Percentiles rank a stretch among this genome's conserved stretches.
Evolutionary conservation across 257 asterid genomes (phyloP).

Genomic region (Solanum pinnatisectum): DNA sequence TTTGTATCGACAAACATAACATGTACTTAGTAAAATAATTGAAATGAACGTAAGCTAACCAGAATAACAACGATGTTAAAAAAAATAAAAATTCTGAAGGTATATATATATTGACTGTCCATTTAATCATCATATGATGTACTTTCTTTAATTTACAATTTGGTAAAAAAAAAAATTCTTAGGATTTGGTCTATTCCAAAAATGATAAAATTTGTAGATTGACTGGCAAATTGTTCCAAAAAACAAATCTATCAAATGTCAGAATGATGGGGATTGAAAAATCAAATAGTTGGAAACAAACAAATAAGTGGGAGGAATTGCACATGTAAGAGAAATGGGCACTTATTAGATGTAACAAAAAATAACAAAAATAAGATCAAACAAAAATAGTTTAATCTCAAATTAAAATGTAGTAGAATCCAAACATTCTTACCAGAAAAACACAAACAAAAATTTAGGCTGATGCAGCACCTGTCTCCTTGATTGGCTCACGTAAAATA

Average conservation of each 20-base stretch:
- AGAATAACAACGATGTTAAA: background rate
- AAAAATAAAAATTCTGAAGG: background rate
- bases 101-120: background rate
- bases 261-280: background rate
- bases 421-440: background rate
- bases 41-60: background rate
- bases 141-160: background rate
- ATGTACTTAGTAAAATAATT: background rate
- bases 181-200: too few relatives aligned
- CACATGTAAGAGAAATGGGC: background rate
- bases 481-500: background rate
- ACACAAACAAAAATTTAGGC: background rate
- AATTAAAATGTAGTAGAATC: background rate
- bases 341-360: background rate
- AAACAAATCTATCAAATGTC: background rate
- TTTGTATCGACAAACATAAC: background rate
- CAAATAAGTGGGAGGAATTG: background rate
- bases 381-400: background rate
- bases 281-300: background rate
- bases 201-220: background rate
- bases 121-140: background rate
- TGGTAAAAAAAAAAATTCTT: background rate
- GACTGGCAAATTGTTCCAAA: background rate
- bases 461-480: background rate
- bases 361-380: background rate